Base-by-base conservation (phyloP, 495 filamentous ascomycete genomes). In the Xylaria intraflava region DNA sequence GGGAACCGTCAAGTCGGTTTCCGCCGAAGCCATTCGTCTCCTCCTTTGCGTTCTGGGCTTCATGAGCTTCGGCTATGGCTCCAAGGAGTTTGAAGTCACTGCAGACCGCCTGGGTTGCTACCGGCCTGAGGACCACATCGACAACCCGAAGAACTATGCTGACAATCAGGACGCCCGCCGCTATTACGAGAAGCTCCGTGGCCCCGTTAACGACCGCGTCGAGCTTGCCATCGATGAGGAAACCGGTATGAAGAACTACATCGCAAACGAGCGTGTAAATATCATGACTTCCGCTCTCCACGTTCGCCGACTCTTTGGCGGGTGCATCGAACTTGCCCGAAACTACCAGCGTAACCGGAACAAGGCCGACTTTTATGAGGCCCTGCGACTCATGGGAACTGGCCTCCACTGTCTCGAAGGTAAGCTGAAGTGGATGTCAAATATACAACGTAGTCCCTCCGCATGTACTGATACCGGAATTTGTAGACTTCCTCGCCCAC, bases 181-280 rank as follows among this genome's bases (percentile, higher is more conserved):
- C 54, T 94, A 90, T 60, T 86, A 95, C 61, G 73, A 58, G 46
- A 81, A 87, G 50, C 83, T 96, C 43, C 84, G 90, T 47, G 89
- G 84, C 4, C 90, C 87, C 1, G 75, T 96, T 24, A 81, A 95
- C 58, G 89, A 95, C 69, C 62, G 75, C 29, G 77, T 80, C 17
- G 90, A 96, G 69, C 76, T 96, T 16, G 80, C 77, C 14, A 80
- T 96, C 59, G 86, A 96, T 61, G 72, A 72, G 1, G 73, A 82
- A 53, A 89, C 84, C n/a, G 89, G 90, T 38, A 73, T 95, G 69
- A 96, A 96, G 71, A 88, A 86, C 59, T 95, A 95, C 62, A 95
- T 95, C 66, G 88, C 90, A 20, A 87, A 88, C 38, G 90, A 95
- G 65, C 70, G 79, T 41, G 67, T 78, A 23, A 78, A 76, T 43